A percentile compares a stretch with the other conserved stretches of the same genome.
Evolutionary conservation across 805 yeast species (phyloP).

Genomic region (Saturnispora ahearnii): DNA sequence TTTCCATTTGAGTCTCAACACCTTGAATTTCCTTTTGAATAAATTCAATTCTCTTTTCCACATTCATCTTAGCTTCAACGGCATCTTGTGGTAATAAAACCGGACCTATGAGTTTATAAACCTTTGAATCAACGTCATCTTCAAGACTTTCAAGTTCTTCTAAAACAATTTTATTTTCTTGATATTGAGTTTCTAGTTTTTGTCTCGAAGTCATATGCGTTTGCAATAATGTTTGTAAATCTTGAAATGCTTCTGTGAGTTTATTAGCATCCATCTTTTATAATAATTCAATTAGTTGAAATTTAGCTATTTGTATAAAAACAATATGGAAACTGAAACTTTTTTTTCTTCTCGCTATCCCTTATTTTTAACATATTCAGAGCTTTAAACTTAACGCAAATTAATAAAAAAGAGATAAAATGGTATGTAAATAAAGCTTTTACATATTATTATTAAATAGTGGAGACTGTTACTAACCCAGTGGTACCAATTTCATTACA

Average conservation of each 20-base stretch:
- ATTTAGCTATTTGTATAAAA: slow-evolving; percentile 31
- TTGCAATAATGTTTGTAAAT: slow-evolving; percentile 25
- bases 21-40: slow-evolving; percentile 69
- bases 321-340: too few species aligned
- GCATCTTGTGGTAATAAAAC: slow-evolving; percentile 84
- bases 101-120: slow-evolving; percentile 88
- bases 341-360: background rate
- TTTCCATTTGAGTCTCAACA: slow-evolving; percentile 61
- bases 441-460: too few species aligned
- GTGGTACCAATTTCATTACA: slow-evolving; percentile 9
- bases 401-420: background rate
- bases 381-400: background rate
- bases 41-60: slow-evolving; percentile 82
- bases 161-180: slow-evolving; percentile 85
- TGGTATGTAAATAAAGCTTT: background rate
- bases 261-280: background rate
- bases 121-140: slow-evolving; percentile 47
- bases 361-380: background rate
- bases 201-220: slow-evolving; percentile 68
- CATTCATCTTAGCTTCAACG: slow-evolving; percentile 74
- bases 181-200: slow-evolving; percentile 84
- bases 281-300: slow-evolving; percentile 33
- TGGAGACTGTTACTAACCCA: background rate
- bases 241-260: slow-evolving; percentile 15
- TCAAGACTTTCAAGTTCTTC: slow-evolving; percentile 59